A percentile compares a stretch with the other conserved stretches of the same genome.
Conservation (phyloP, 2,329 filamentous ascomycete genomes). For the Colletotrichum higginsianum region DNA sequence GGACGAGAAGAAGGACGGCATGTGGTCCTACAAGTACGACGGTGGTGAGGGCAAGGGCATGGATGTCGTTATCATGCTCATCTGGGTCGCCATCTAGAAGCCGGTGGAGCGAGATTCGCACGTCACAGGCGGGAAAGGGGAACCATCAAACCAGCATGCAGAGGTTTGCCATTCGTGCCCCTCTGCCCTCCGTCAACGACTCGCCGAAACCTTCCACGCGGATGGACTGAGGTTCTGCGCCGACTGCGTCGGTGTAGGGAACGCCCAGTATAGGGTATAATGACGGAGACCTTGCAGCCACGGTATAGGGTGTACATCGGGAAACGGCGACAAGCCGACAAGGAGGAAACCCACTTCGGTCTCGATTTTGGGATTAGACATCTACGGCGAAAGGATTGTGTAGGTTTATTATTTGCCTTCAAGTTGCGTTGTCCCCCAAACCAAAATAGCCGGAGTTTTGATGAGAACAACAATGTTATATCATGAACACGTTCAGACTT, state of each 20-base stretch:
- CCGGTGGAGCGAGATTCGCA: not conserved
- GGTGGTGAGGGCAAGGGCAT: constrained; percentile 76
- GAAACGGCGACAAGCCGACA: not conserved
- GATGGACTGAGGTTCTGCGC: not conserved
- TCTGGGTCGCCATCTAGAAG: constrained; percentile 79
- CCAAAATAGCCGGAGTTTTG: constrained; percentile 39
- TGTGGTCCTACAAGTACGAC: constrained; percentile 92
- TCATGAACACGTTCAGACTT: not conserved
- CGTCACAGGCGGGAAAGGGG: constrained; percentile 42
- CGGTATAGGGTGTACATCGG: not conserved
- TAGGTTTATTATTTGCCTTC: constrained; percentile 32
- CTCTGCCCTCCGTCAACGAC: not conserved
- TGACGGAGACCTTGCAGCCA: not conserved
- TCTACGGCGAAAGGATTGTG: constrained; percentile 18
- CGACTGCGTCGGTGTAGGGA: not conserved
- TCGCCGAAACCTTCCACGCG: not conserved
- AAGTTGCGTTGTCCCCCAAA: constrained; percentile 19
- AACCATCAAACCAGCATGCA: constrained; percentile 10
- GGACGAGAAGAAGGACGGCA: constrained; percentile 92
- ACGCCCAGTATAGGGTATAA: constrained; percentile 3
- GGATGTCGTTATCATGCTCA: constrained; percentile 80
- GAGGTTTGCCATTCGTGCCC: not conserved
- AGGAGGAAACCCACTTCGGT: not conserved
- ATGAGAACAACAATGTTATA: constrained; percentile 22
- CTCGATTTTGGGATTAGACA: constrained; percentile 2